These are phyloP conservation scores for Xylariaceae sp. DNA, from an alignment of 2,329 filamentous ascomycete species.

Conservation along the genomic window DNA sequence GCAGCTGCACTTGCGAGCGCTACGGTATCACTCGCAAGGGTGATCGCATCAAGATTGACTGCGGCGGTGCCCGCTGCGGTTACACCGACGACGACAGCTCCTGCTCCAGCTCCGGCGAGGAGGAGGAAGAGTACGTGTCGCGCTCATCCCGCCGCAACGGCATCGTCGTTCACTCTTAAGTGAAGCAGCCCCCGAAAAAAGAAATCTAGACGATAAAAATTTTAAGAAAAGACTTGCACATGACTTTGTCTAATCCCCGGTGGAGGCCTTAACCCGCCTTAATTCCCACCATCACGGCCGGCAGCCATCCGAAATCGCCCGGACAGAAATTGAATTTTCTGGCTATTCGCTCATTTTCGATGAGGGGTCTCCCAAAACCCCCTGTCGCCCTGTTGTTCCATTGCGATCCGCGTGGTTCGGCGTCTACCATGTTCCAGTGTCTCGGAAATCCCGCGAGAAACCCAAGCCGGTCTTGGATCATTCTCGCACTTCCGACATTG, in stretches of 20 bases:
- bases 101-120: conserved; percentile 64
- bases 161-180: conserved; percentile 49
- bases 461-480: conserved; percentile 42
- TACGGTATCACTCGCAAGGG: conserved; percentile 94
- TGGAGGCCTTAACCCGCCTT: neutral
- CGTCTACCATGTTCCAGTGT: conserved; percentile 14
- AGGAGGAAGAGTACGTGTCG: conserved; percentile 54
- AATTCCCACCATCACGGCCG: conserved; percentile 1
- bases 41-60: conserved; percentile 93
- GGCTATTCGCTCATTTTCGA: conserved; percentile 24
- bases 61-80: conserved; percentile 81
- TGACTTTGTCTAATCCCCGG: conserved; percentile 14
- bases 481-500: conserved; percentile 8
- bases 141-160: conserved; percentile 58
- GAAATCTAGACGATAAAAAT: conserved; percentile 25
- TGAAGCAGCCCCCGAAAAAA: conserved; percentile 17
- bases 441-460: conserved; percentile 16
- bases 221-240: conserved; percentile 23
- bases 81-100: conserved; percentile 66
- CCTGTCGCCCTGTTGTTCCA: conserved; percentile 28
- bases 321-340: conserved; percentile 15
- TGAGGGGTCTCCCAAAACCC: neutral
- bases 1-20: conserved; percentile 85
- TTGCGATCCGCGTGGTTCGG: conserved; percentile 32
- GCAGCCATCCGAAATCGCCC: conserved; percentile 15